These are phyloP conservation scores for Didymella keratinophila DNA, from an alignment of 2,329 filamentous ascomycete genomes.

Conservation along the genomic window DNA sequence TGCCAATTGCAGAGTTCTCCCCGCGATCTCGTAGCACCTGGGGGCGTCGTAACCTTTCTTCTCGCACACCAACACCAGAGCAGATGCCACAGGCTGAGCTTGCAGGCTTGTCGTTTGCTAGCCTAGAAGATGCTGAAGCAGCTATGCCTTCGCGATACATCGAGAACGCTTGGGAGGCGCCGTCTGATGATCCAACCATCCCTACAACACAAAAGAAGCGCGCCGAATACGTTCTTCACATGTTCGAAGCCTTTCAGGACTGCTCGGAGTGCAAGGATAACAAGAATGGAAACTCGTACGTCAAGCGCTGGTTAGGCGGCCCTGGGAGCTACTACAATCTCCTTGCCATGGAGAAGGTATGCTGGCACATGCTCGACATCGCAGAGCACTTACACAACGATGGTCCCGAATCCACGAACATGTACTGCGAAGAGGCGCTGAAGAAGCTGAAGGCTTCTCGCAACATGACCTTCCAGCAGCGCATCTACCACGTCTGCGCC, in stretches of 20 bases:
- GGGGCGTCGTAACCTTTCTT: not conserved
- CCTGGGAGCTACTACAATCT: slow-evolving; percentile 10
- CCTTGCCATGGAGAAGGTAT: slow-evolving; percentile 24
- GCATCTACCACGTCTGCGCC: slow-evolving; percentile 14
- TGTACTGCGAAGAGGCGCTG: slow-evolving; percentile 13
- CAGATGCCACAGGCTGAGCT: not conserved
- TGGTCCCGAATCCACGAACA: slow-evolving; percentile 10
- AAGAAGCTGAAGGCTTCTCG: slow-evolving; percentile 11
- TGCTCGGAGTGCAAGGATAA: slow-evolving; percentile 15
- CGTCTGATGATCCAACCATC: slow-evolving; percentile 13
- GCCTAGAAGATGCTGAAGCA: slow-evolving; percentile 5
- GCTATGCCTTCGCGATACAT: slow-evolving; percentile 8
- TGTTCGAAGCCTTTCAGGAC: slow-evolving; percentile 18
- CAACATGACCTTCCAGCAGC: slow-evolving; percentile 18
- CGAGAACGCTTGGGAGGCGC: slow-evolving; percentile 4
- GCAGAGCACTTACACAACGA: slow-evolving; percentile 16
- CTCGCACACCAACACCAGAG: not conserved
- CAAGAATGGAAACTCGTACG: slow-evolving; percentile 5
- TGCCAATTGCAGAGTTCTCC: not conserved
- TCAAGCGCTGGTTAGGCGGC: slow-evolving; percentile 12
- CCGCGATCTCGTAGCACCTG: not conserved
- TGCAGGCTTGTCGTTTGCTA: not conserved
- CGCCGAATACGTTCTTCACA: slow-evolving; percentile 7
- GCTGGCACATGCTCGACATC: slow-evolving; percentile 22
- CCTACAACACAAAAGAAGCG: slow-evolving; percentile 8